Percentiles rank a stretch among this genome's conserved stretches.
phyloP scores from a whole-genome alignment of 192 early-diverging fungal species.

The Podila horticola region DNA sequence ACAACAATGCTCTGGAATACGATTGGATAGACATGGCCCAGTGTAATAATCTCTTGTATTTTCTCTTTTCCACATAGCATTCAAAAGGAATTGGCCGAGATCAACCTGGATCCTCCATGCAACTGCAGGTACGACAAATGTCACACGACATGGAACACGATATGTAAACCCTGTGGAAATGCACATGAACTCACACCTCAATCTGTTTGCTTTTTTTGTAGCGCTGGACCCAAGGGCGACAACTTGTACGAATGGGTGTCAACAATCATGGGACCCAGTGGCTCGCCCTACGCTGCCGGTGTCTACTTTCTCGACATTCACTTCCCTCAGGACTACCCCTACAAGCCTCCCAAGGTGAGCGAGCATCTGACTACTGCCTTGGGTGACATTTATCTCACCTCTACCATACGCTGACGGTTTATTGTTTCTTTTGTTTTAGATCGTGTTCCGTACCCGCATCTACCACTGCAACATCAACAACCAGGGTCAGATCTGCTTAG shows the following conservation, averaged over 20 bases:
- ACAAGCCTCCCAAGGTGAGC: slow-evolving; percentile 91
- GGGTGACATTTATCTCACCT: background rate
- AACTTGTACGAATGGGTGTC: slow-evolving; percentile 97
- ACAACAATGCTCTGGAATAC: background rate
- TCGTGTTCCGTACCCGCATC: slow-evolving; percentile 91
- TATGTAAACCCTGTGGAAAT: background rate
- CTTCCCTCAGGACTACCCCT: slow-evolving; percentile 95
- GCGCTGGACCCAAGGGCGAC: slow-evolving; percentile 96
- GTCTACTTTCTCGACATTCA: slow-evolving; percentile 94
- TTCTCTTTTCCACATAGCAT: slow-evolving; percentile 65
- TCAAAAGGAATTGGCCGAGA: slow-evolving; percentile 98
- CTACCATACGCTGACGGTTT: background rate
- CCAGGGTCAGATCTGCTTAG: slow-evolving; percentile 91
- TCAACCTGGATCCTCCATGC: slow-evolving; percentile 92
- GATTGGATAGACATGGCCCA: too few species aligned
- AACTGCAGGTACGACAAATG: slow-evolving; percentile 76
- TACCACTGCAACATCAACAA: slow-evolving; percentile 98
- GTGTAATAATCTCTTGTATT: background rate
- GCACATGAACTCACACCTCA: background rate
- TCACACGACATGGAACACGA: background rate
- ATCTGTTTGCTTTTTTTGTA: slow-evolving; percentile 24
- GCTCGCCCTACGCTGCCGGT: slow-evolving; percentile 90
- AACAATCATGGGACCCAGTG: slow-evolving; percentile 90
- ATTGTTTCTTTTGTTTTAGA: slow-evolving; percentile 52
- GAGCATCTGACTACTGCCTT: background rate